Evolutionary conservation across 129 eudicot genomes (phyloP).

Genomic region (Saposhnikovia divaricata): DNA sequence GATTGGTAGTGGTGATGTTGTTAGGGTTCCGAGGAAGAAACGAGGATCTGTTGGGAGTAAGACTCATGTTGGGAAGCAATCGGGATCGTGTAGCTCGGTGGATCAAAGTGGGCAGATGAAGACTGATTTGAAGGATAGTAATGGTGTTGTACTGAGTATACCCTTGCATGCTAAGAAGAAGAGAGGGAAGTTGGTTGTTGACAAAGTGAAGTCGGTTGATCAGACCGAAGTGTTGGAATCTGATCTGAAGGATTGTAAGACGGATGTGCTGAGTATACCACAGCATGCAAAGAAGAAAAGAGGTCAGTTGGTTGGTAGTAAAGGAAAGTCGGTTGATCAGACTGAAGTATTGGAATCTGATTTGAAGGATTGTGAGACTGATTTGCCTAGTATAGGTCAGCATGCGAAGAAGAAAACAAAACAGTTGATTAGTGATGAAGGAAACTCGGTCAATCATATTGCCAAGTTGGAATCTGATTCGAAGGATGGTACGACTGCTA

Average conservation of each 20-base stretch:
- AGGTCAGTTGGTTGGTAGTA: neutral
- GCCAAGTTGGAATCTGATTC: constrained; percentile 12
- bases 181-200: constrained; percentile 1
- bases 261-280: constrained; percentile 3
- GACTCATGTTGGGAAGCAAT: constrained; percentile 24
- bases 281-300: constrained; percentile 28
- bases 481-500: neutral
- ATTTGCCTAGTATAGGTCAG: constrained; percentile 22
- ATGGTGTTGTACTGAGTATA: neutral
- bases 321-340: constrained; percentile 15
- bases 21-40: constrained; percentile 68
- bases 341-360: constrained; percentile 24
- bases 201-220: constrained; percentile 13
- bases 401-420: constrained; percentile 28
- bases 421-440: constrained; percentile 31
- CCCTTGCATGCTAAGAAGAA: constrained; percentile 29
- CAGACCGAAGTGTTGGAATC: constrained; percentile 19
- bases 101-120: constrained; percentile 5
- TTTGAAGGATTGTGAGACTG: constrained; percentile 22
- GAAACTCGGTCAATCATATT: neutral
- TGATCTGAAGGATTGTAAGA: constrained; percentile 20
- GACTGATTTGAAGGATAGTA: constrained; percentile 16
- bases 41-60: constrained; percentile 58
- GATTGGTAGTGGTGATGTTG: constrained; percentile 34
- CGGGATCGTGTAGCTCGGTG: constrained; percentile 22